Evolutionary conservation across 2,329 filamentous ascomycete species (phyloP).

Genomic region (Paraconiothyrium sp.): DNA sequence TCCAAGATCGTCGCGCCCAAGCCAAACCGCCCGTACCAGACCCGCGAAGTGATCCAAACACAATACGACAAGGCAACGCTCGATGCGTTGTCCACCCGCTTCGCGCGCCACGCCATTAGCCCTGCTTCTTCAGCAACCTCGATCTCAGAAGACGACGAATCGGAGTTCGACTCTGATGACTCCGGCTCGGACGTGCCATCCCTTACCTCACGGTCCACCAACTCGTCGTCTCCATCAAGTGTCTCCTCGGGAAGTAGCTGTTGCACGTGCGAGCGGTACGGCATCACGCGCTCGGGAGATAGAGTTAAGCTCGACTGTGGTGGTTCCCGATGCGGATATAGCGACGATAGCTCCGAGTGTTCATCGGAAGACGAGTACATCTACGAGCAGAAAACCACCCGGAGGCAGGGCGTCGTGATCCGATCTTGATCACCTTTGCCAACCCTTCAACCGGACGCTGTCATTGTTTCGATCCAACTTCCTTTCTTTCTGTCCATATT

Average conservation of each 20-base stretch:
- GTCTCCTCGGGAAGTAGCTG: conserved; percentile 63
- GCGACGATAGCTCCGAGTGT: conserved; percentile 74
- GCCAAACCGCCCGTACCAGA: conserved; percentile 87
- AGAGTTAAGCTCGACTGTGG: conserved; percentile 97
- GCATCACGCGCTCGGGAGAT: conserved; percentile 91
- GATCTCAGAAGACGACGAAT: conserved; percentile 59
- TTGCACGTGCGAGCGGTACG: conserved; percentile 96
- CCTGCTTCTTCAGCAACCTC: conserved; percentile 72
- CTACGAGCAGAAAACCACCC: conserved; percentile 62
- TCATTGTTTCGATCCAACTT: conserved; percentile 15
- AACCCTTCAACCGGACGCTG: conserved; percentile 1
- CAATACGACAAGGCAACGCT: conserved; percentile 80
- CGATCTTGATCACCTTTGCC: conserved; percentile 37
- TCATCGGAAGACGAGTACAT: conserved; percentile 71
- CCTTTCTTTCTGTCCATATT: conserved; percentile 28
- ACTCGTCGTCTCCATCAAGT: conserved; percentile 73
- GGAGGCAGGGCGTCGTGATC: conserved; percentile 58
- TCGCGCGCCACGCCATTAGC: conserved; percentile 77
- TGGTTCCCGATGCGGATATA: conserved; percentile 85
- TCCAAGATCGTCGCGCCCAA: conserved; percentile 92
- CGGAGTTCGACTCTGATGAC: conserved; percentile 72
- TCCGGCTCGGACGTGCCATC: conserved; percentile 71
- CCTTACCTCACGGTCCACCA: conserved; percentile 75
- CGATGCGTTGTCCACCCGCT: conserved; percentile 81
- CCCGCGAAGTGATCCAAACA: conserved; percentile 83